Evolutionary conservation across 164 flowering plant species (phyloP), one percentile per base, ranked within the genome.

Genomic region (Liriodendron chinense): DNA sequence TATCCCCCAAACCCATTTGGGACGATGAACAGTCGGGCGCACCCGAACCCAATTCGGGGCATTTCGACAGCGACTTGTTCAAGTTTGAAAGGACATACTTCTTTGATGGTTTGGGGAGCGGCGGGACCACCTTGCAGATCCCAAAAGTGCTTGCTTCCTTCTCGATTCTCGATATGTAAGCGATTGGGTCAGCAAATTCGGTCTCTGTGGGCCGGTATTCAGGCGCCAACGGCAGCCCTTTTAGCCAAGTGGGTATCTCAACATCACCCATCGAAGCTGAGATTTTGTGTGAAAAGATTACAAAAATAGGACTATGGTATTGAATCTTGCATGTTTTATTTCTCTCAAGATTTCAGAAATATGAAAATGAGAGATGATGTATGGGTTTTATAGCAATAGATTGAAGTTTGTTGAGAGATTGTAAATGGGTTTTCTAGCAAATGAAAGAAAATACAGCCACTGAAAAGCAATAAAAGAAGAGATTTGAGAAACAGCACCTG

Each of bases 161-260:
- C 88, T 96, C 99, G 65, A 96, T 96, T 84, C 91, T 94, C 0
- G 99, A 92, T 72, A 96, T 96, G 70, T 94, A 96, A 23, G 98
- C 97, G 78, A 96, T 91, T 26, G 99, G 99, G 88, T 96, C 99
- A 5, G 99, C 92, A 72, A 96, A 94, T 83, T 94, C 99, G 1
- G 97, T 94, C 47, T 96, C 98, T 0, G 98, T 92, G 0, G 98
- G 98, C 53, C 83, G 86, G 78, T 83, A 96, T 79, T 84, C 97
- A 0, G 98, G 99, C 24, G 99, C 98, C 84, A 86, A 77, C 1
- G 98, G 98, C 92, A 96, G 80, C 78, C 79, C 82, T 76, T 89
- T 78, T 0, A 96, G 85, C 99, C 98, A 96, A 75, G 66, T 78
- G 61, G 99, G 97, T 77, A 93, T 81, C 75, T 89, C 91, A 57